phyloP scores from a whole-genome alignment of 148 eudicot genomes.

The Silene latifolia region DNA sequence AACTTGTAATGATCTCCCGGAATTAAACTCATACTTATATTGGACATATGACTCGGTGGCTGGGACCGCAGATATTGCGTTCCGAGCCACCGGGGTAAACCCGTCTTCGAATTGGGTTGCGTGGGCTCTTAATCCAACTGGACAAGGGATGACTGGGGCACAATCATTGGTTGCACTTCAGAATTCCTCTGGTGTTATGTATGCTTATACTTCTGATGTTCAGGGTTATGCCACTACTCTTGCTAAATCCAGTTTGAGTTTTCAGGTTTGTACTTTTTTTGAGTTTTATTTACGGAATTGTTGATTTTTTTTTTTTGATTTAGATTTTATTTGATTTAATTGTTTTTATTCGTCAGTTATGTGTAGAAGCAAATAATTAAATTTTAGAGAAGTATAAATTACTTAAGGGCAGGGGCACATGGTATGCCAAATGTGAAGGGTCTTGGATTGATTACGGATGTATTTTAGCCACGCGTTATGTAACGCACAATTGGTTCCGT shows the following conservation, averaged over 20 bases:
- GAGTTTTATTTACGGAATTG: neutral
- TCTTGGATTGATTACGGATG: too few species aligned
- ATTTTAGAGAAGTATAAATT: too few species aligned
- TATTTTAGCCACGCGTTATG: neutral
- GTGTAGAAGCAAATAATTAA: too few species aligned
- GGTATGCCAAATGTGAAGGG: too few species aligned
- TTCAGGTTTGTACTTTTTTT: slow-evolving; percentile 23
- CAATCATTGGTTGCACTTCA: slow-evolving; percentile 60
- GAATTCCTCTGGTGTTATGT: slow-evolving; percentile 34
- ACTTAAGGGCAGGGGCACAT: neutral
- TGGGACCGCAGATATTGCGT: slow-evolving; percentile 59
- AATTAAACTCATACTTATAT: slow-evolving; percentile 44
- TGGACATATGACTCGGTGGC: slow-evolving; percentile 56
- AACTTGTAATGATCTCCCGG: slow-evolving; percentile 45
- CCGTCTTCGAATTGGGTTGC: slow-evolving; percentile 60
- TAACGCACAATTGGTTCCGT: neutral
- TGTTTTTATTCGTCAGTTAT: too few species aligned
- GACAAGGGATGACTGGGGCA: slow-evolving; percentile 46
- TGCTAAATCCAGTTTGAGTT: slow-evolving; percentile 38
- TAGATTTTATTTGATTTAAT: too few species aligned
- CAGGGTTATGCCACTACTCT: neutral
- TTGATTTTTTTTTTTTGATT: too few species aligned
- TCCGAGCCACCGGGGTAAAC: slow-evolving; percentile 40
- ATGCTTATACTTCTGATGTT: slow-evolving; percentile 52
- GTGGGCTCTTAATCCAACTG: slow-evolving; percentile 58